These are phyloP conservation scores for Sarocladium strictum DNA, from an alignment of 2,329 filamentous ascomycete species.

Conservation along the genomic window DNA sequence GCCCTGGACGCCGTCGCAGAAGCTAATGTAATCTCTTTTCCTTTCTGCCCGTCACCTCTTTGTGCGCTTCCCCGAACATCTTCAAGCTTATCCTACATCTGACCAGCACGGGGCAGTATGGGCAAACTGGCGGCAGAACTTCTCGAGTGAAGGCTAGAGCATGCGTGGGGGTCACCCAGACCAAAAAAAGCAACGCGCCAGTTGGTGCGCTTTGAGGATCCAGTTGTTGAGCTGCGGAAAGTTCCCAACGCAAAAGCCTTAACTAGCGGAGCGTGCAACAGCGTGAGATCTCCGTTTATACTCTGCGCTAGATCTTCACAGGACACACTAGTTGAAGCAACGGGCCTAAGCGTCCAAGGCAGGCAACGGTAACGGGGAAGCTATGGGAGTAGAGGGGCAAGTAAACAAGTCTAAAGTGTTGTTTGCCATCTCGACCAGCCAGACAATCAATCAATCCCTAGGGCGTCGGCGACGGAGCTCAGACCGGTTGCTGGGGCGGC, in stretches of 20 bases:
- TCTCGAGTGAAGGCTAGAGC: not conserved
- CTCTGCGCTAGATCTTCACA: not conserved
- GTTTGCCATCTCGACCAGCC: not conserved
- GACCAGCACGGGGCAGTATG: too few species aligned
- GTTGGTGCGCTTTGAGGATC: not conserved
- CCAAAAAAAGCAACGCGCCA: not conserved
- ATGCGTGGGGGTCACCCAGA: too few species aligned
- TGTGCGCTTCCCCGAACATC: too few species aligned
- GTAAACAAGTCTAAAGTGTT: not conserved
- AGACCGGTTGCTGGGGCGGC: too few species aligned
- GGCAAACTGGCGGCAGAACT: not conserved
- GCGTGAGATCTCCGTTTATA: not conserved
- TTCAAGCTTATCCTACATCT: too few species aligned
- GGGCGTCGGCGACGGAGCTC: not conserved
- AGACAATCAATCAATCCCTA: too few species aligned
- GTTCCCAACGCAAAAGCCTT: not conserved
- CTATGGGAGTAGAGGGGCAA: not conserved
- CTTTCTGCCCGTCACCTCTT: not conserved
- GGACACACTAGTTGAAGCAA: not conserved
- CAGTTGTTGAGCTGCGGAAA: not conserved
- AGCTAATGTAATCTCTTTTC: not conserved
- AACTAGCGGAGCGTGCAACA: not conserved
- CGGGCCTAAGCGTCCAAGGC: not conserved
- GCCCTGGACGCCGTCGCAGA: constrained; percentile 1
- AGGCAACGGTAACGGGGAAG: not conserved